Base-by-base conservation (phyloP, 164 flowering plant species). In the Buxus sempervirens region DNA sequence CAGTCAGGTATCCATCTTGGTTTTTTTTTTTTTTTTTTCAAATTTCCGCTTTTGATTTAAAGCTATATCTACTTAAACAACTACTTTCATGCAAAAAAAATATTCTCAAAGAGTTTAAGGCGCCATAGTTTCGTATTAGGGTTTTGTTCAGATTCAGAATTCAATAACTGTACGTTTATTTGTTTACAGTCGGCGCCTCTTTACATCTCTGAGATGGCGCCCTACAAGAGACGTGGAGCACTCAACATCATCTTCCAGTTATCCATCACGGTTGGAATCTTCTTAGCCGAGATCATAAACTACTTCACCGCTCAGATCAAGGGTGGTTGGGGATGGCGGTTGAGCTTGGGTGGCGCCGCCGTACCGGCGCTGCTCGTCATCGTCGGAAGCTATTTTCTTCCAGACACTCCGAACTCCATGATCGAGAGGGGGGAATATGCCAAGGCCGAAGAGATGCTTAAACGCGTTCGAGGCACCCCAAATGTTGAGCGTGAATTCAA, bases 121-220 rank as follows among this genome's bases (percentile, higher is more conserved):
- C 19, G 71, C 74, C 16, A 75, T 74, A 0, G 80, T 74, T 23
- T 77, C 74, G 66, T 74, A 53, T 42, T 68, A 60, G 32, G 80
- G 74, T 61, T 62, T 77, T 54, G 26, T 76, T 3, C 70, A 58
- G 0, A 75, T 75, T 0, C 71, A 75, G 27, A 75, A 76, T 9
- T 63, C 62, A 15, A n/a, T n/a, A n/a, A n/a, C n/a, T n/a, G n/a
- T n/a, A n/a, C n/a, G 38, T 32, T 32, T 7, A 32, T 7, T 3
- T 32, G 38, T 7, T 3, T 61, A 24, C 77, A 75, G 77, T 75
- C 77, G 14, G 80, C 77, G 18, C 82, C 82, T 0, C 65, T 79
- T 1, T 79, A 76, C 54, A 74, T 79, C 6, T 79, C 82, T 0
- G 82, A 79, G 41, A 79, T 79, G 82, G 82, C 82, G n/a, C 82